Conservation (phyloP, 768 basidiomycete genomes). For the Lactarius trivialis region DNA sequence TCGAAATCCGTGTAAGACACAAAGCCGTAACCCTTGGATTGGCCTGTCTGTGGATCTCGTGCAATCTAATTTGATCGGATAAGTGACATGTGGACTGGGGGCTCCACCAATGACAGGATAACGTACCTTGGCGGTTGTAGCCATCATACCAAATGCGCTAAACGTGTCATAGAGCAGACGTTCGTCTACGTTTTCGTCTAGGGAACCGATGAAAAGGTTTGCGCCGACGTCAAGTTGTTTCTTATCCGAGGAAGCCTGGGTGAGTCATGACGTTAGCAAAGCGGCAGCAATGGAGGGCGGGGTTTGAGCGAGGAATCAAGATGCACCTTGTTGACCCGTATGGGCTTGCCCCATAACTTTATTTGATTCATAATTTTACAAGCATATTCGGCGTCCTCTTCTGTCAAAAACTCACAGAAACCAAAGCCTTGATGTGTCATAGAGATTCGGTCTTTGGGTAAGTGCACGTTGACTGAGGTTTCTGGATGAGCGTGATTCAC, state of each 20-base stretch:
- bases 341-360: conserved; percentile 97
- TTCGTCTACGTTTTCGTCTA: conserved; percentile 96
- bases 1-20: conserved; percentile 98
- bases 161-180: conserved; percentile 90
- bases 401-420: conserved; percentile 98
- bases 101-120: conserved; percentile 1
- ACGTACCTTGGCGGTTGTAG: conserved; percentile 80
- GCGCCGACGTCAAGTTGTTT: conserved; percentile 98
- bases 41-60: conserved; percentile 75
- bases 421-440: conserved; percentile 99
- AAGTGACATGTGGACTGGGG: conserved; percentile 4
- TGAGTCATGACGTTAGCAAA: background rate
- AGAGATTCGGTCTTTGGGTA: conserved; percentile 97
- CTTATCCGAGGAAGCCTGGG: conserved; percentile 92
- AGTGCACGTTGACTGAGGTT: conserved; percentile 82
- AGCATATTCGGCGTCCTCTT: conserved; percentile 99
- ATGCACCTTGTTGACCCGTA: conserved; percentile 95
- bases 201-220: conserved; percentile 91
- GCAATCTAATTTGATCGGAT: conserved; percentile 60
- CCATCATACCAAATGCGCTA: conserved; percentile 89
- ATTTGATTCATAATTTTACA: conserved; percentile 99
- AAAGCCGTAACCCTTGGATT: conserved; percentile 96
- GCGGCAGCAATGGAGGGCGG: background rate
- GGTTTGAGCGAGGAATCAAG: conserved; percentile 9
- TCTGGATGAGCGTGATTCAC: background rate